Base-by-base conservation (phyloP, 352 stramenopile species). In the Phytophthora pistaciae region DNA sequence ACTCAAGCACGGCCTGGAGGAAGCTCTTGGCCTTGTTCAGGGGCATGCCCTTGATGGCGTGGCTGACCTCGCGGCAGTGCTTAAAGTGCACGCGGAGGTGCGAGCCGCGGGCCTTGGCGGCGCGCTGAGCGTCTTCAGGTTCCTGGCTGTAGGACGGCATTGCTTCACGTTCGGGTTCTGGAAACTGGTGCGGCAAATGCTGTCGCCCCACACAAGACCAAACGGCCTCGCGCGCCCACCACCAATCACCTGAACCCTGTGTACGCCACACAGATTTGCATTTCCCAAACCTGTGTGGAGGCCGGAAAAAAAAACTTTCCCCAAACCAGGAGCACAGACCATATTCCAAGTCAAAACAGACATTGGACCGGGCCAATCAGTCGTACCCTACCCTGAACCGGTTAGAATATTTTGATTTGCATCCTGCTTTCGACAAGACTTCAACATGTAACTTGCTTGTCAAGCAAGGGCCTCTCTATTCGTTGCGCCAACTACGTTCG, bases 31-130 rank as follows among this genome's bases (percentile, higher is more conserved):
- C 97, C 88, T 99, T 99, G 73, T 74, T 83, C 57, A 99, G 81
- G 53, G 94, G 93, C 96, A 99, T 98, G 73, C 97, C 97, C 85
- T 99, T 99, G 90, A 99, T 99, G 71, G 95, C 91, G 80, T 99
- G 93, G 72, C 88, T 94, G 54, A 99, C 98, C 82, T 99, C 98
- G 75, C 97, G 94, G 85, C 97, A 99, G 93, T 99, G 98, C 96
- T 99, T 99, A 93, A 99, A 99, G 90, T 99, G 98, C 78, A 99
- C 96, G 77, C 97, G 95, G 48, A 99, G 90, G 89, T 99, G 95
- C 70, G 94, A 98, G 75, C 97, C 98, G 62, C 97, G 92, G 40
- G 97, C 92, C 91, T 99, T 99, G 72, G 89, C 89, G 60, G 89
- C 87, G 72, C 87, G 87, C 82, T 94, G 87, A 52, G 82, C 86